phyloP scores from a whole-genome alignment of 2,329 filamentous ascomycete species.

The Cercospora brassicicola region DNA sequence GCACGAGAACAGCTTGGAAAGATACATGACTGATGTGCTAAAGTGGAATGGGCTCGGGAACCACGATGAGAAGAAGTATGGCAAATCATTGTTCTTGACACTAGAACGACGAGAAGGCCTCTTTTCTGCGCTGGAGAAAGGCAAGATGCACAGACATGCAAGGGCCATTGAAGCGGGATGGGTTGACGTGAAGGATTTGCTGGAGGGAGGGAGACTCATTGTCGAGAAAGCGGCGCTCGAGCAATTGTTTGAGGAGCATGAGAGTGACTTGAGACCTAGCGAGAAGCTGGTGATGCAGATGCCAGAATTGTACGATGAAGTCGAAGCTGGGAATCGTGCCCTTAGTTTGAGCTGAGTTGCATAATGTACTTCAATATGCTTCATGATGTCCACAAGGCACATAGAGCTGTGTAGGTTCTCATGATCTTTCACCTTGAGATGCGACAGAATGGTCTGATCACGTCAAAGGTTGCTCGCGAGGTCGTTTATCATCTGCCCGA shows the following conservation, averaged over 20 bases:
- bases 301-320: conserved; percentile 17
- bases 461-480: neutral
- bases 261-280: conserved; percentile 55
- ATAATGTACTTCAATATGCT: neutral
- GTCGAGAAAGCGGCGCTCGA: conserved; percentile 80
- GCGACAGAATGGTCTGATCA: neutral
- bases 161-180: conserved; percentile 69
- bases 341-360: neutral
- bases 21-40: conserved; percentile 68
- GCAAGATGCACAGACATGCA: conserved; percentile 63
- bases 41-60: conserved; percentile 70
- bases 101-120: conserved; percentile 57
- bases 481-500: neutral
- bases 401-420: neutral
- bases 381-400: neutral
- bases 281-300: conserved; percentile 13
- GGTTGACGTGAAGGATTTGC: conserved; percentile 91
- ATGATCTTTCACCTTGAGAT: neutral
- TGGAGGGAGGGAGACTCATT: conserved; percentile 81
- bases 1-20: conserved; percentile 40
- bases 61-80: conserved; percentile 57
- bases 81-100: conserved; percentile 63
- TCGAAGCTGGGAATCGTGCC: neutral
- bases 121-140: conserved; percentile 57
- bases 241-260: conserved; percentile 70